Conservation (phyloP, 2,329 filamentous ascomycete species). For the Leptographium lundbergii region DNA sequence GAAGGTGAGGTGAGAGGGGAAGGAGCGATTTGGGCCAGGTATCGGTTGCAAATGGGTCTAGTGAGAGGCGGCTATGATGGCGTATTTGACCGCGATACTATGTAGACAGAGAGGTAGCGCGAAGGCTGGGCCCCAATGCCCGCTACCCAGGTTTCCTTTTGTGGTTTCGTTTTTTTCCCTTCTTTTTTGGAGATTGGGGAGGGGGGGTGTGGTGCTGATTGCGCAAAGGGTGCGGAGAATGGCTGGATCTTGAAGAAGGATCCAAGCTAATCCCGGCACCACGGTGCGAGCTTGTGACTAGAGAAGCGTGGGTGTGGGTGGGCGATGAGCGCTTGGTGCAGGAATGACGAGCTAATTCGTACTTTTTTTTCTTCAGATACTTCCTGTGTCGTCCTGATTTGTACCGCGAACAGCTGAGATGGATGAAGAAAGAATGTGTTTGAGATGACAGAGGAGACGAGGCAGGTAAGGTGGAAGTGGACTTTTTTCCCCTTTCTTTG, state of each 20-base stretch:
- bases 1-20: background rate
- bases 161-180: constrained; percentile 4
- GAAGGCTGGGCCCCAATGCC: constrained; percentile 10
- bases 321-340: background rate
- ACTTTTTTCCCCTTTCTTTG: background rate
- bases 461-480: background rate
- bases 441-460: background rate
- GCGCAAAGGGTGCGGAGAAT: constrained; percentile 10
- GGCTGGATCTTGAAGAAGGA: constrained; percentile 4
- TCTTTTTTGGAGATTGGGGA: constrained; percentile 5
- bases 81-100: constrained; percentile 23
- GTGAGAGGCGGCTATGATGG: constrained; percentile 20
- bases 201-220: constrained; percentile 4
- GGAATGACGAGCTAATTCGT: background rate
- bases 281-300: constrained; percentile 7
- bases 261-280: constrained; percentile 6
- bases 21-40: background rate
- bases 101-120: constrained; percentile 17
- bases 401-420: background rate
- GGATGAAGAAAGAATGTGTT: constrained; percentile 1
- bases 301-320: constrained; percentile 3
- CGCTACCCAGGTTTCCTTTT: constrained; percentile 2
- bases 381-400: background rate
- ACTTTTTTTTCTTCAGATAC: background rate
- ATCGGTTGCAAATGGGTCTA: constrained; percentile 1